Conservation (phyloP, 2,329 filamentous ascomycete species). For the Aspergillus aculeatinus region DNA sequence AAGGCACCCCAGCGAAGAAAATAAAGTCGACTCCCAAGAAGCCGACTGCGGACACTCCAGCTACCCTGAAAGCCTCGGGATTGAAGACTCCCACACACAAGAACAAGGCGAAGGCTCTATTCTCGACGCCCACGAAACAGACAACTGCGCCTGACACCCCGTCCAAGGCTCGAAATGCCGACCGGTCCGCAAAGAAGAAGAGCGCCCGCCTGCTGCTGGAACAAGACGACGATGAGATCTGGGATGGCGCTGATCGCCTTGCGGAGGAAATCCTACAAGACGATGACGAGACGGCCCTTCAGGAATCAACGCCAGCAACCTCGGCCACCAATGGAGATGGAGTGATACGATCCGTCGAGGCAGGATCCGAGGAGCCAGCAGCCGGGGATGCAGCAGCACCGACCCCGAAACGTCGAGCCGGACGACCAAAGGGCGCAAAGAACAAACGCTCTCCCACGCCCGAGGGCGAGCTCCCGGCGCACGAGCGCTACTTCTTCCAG, state of each 20-base stretch:
- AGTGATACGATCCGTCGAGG: constrained; percentile 35
- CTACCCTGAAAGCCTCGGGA: constrained; percentile 34
- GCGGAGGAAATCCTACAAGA: constrained; percentile 66
- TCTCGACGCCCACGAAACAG: constrained; percentile 42
- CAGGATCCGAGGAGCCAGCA: constrained; percentile 34
- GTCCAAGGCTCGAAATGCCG: constrained; percentile 66
- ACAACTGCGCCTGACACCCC: constrained; percentile 52
- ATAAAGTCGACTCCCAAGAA: constrained; percentile 36
- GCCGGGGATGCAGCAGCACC: constrained; percentile 43
- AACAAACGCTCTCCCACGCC: constrained; percentile 73
- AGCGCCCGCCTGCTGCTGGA: constrained; percentile 76
- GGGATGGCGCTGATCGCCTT: constrained; percentile 66
- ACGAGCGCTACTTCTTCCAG: constrained; percentile 92
- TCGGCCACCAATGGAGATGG: constrained; percentile 10
- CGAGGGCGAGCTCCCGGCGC: constrained; percentile 75
- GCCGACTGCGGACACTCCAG: constrained; percentile 25
- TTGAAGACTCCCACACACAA: constrained; percentile 40
- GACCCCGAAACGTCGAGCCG: constrained; percentile 56
- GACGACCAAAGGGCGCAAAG: constrained; percentile 55
- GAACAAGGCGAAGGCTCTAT: constrained; percentile 37
- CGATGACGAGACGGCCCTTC: constrained; percentile 31
- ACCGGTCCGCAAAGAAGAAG: constrained; percentile 83
- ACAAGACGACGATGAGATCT: constrained; percentile 64
- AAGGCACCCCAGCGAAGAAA: constrained; percentile 28
- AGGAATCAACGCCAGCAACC: constrained; percentile 21